Base-by-base conservation (phyloP, 225 moss, liverwort and hornwort species). In the Anthoceros angustus region DNA sequence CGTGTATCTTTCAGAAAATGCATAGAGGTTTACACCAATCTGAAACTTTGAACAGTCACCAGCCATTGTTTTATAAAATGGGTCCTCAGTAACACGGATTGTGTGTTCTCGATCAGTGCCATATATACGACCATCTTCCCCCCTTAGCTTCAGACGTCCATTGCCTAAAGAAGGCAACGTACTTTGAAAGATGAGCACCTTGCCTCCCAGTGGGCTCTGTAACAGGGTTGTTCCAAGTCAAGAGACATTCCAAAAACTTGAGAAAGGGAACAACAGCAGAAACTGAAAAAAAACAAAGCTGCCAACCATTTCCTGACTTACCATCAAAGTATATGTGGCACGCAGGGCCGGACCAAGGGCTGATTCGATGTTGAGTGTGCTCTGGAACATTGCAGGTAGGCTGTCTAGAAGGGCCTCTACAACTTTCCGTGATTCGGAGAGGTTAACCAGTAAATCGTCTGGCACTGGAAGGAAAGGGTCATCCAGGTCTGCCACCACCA, bases 131-230 rank as follows among this genome's bases (percentile, higher is more conserved):
- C 86, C 84, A 63, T 99, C 87, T 60, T 99, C 92, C 42, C 98
- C 98, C 40, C 98, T 81, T 41, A 92, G 86, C 75, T 82, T 98
- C 65, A 98, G 78, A 48, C 98, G 87, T 66, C 92, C 98, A 41
- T 86, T 74, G 43, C 98, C 98, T 62, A 98, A 83, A 64, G 98
- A 86, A 25, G 98, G 98, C 78, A 98, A 74, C 40, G 89, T 92
- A 66, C 80, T 81, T 77, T 98, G 98, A 65, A 98, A 98, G 24
- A 98, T 66, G 38, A 98, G 87, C 70, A 98, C 76, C 70, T 98
- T 98, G 65, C 98, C 98, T 76, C 98, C 98, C 64, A 92, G 79
- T 74, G 92, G 98, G 62, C 89, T 92, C 95, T 98, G 89, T 72
- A 80, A 61, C 66, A 72, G 62, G 41, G 62, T 60, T 42, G 15